A percentile compares a stretch with the other conserved stretches of the same genome.
Evolutionary conservation across 78 protist species (phyloP).

Genomic region (Emiliania huxleyi): DNA sequence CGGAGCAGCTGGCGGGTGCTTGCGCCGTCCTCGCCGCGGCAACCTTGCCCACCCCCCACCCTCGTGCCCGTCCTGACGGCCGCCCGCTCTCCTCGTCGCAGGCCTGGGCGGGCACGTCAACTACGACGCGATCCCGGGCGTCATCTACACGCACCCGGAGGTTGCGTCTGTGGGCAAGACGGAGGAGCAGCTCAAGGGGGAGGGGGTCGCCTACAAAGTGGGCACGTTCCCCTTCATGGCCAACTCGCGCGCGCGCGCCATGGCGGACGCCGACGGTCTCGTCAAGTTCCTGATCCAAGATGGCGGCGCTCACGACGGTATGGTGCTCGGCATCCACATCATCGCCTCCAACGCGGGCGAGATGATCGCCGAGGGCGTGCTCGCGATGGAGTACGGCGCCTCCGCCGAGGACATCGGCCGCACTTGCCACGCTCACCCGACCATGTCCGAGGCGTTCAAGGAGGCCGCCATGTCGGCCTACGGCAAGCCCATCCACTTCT

Average conservation of each 20-base stretch:
- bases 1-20: slow-evolving; percentile 60
- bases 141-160: slow-evolving; percentile 99
- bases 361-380: slow-evolving; percentile 85
- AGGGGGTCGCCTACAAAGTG: slow-evolving; percentile 55
- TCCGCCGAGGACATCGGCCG: slow-evolving; percentile 90
- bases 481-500: slow-evolving; percentile 92
- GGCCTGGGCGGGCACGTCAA: slow-evolving; percentile 91
- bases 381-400: slow-evolving; percentile 95
- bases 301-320: too few species aligned
- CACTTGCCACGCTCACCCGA: slow-evolving; percentile 98
- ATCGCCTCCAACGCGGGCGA: slow-evolving; percentile 88
- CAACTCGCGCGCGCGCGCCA: slow-evolving; percentile 94
- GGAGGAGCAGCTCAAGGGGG: slow-evolving; percentile 92
- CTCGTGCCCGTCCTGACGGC: background rate
- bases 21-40: slow-evolving; percentile 73
- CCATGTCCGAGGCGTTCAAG: slow-evolving; percentile 95
- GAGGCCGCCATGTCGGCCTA: slow-evolving; percentile 89
- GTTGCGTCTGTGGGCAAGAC: slow-evolving; percentile 98
- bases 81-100: background rate
- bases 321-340: slow-evolving; percentile 92
- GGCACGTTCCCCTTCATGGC: slow-evolving; percentile 97
- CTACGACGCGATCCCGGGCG: slow-evolving; percentile 96
- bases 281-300: slow-evolving; percentile 86
- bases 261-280: slow-evolving; percentile 83
- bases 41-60: slow-evolving; percentile 70